Conservation (phyloP, 495 filamentous ascomycete genomes). For the Lasiosphaeria hispida region DNA sequence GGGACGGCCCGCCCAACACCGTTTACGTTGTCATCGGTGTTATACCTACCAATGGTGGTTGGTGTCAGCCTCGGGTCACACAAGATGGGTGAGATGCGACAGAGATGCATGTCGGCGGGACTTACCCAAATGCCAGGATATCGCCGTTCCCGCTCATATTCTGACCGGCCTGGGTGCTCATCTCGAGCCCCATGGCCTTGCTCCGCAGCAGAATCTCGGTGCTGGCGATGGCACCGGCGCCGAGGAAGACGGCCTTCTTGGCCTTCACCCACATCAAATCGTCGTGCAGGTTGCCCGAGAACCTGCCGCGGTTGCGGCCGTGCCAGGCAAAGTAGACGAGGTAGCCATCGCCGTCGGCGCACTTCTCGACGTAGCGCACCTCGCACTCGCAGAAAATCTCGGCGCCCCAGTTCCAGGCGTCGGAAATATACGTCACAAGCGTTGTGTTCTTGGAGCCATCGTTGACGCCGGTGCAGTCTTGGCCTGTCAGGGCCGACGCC, state of each 20-base stretch:
- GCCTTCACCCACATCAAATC: conserved; percentile 71
- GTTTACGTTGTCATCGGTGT: conserved; percentile 55
- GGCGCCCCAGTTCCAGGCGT: conserved; percentile 74
- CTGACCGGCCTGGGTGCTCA: conserved; percentile 57
- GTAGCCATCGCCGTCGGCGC: conserved; percentile 51
- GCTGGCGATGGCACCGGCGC: conserved; percentile 59
- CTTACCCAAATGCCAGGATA: conserved; percentile 60
- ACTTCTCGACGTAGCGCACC: conserved; percentile 61
- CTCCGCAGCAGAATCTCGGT: conserved; percentile 67
- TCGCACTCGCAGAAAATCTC: conserved; percentile 73
- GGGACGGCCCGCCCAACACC: conserved; percentile 50
- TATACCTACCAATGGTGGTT: conserved; percentile 44
- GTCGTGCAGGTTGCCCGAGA: conserved; percentile 54
- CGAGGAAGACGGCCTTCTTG: conserved; percentile 58
- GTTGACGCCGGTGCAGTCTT: conserved; percentile 63
- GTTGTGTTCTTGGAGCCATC: conserved; percentile 66
- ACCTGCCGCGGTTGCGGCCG: conserved; percentile 55
- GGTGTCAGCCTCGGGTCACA: neutral
- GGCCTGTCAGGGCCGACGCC: conserved; percentile 56
- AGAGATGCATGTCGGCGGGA: neutral
- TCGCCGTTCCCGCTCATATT: conserved; percentile 70
- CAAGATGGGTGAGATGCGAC: neutral
- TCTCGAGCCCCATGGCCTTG: conserved; percentile 54
- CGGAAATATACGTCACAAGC: conserved; percentile 64
- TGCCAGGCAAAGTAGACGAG: conserved; percentile 66